Evolutionary conservation across 2,329 filamentous ascomycete genomes (phyloP), one percentile per base, ranked within the genome.

Genomic region (Tolypocladium tropicale): DNA sequence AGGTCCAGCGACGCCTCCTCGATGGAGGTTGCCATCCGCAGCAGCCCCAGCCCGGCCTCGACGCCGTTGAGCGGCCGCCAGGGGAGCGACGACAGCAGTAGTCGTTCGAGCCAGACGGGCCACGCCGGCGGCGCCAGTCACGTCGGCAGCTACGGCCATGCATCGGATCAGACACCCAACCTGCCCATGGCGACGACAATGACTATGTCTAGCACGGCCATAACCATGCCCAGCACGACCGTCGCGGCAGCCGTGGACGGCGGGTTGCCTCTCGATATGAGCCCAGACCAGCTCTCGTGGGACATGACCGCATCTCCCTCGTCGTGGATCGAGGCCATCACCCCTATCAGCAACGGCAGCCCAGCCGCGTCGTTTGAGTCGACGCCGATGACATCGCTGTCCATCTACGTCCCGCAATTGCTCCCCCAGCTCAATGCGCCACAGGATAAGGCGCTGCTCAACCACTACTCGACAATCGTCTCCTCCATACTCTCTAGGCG

Each of bases 401-500:
- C 64, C 2, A 52, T 68, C 18, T 68, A 69, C 51, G 57, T 68
- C 2, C 67, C 65, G 14, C 65, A 65, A 32, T 34, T 68, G 21
- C 57, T 68, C 12, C 68, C 68, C 14, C 66, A 69, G 53, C 55
- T 71, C 21, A 58, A 55, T 11, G 62, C 63, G 7, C 59, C 65
- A 2, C 59, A 67, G 48, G 68, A 71, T 55, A 67, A 63, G 53
- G 67, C 67, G 21, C 58, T 71, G 2, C 61, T 71, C 46, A 70
- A 71, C 55, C 68, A 71, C 56, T 71, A 69, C 50, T 64, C 65
- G 0, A 67, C 64, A 25, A 68, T 71, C 12, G 68, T 71, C 16
- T 66, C 68, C 0, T 63, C 66, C 2, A 63, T 71, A 6, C 63
- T 71, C 2, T 71, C 68, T 1, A 62, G 68, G n/a, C 63, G 64